Percentiles rank a stretch among this genome's conserved stretches.
phyloP scores from a whole-genome alignment of 495 filamentous ascomycete species.

The Aspergillus kassunensis region DNA sequence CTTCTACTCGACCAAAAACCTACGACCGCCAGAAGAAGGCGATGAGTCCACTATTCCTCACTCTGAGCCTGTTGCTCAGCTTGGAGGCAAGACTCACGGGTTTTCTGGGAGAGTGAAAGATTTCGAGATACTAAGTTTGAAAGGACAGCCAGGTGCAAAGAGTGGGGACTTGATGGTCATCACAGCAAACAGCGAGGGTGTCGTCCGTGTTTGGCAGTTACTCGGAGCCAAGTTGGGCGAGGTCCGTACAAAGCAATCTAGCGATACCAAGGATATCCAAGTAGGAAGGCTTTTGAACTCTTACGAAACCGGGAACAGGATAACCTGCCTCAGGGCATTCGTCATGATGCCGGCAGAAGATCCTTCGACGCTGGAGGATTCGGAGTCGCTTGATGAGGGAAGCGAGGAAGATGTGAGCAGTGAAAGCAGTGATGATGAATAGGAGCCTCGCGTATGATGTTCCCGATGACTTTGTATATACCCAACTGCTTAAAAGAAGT shows the following conservation, averaged over 20 bases:
- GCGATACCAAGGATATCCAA: conserved; percentile 35
- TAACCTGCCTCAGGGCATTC: conserved; percentile 86
- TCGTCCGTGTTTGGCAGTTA: conserved; percentile 70
- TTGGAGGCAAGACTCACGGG: conserved; percentile 69
- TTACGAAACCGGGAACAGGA: conserved; percentile 80
- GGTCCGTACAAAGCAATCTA: conserved; percentile 19
- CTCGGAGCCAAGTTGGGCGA: conserved; percentile 27
- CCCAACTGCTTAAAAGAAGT: conserved; percentile 9
- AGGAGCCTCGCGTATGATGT: background rate
- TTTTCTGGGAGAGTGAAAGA: conserved; percentile 79
- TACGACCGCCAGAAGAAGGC: conserved; percentile 26
- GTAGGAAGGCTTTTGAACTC: conserved; percentile 70
- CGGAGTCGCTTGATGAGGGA: conserved; percentile 34
- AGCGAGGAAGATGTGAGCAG: conserved; percentile 37
- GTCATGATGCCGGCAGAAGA: conserved; percentile 59
- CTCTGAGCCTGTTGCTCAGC: conserved; percentile 62
- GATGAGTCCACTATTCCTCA: conserved; percentile 38
- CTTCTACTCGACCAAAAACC: conserved; percentile 68
- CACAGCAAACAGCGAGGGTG: conserved; percentile 78
- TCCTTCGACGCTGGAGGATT: conserved; percentile 29
- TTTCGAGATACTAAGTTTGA: conserved; percentile 60
- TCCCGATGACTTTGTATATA: conserved; percentile 14
- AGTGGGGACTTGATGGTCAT: conserved; percentile 54
- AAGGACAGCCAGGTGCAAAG: conserved; percentile 29
- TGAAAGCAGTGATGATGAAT: conserved; percentile 45